Evolutionary conservation across 106 monocot species (phyloP).

Genomic region (Dendrobium catenatum): DNA sequence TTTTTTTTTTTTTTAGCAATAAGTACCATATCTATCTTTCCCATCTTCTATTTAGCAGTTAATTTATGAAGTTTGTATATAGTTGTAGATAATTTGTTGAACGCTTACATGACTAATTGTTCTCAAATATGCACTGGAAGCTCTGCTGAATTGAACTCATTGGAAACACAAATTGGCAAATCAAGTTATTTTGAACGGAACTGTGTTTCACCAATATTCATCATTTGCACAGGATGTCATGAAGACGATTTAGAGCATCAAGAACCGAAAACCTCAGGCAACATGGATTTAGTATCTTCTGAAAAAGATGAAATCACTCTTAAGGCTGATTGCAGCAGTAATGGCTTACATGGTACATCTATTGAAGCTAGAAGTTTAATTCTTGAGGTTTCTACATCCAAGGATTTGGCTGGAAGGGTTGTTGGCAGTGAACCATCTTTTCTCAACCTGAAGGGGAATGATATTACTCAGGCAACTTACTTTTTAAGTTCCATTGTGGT

Average conservation of each 20-base stretch:
- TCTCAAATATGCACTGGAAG: constrained; percentile 8
- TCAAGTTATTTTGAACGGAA: constrained; percentile 27
- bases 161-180: constrained; percentile 7
- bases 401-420: constrained; percentile 31
- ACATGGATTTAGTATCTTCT: constrained; percentile 7
- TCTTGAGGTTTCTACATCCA: constrained; percentile 47
- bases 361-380: constrained; percentile 56
- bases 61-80: background rate
- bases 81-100: background rate
- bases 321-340: constrained; percentile 8
- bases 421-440: constrained; percentile 31
- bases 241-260: constrained; percentile 14
- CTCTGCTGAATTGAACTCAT: background rate
- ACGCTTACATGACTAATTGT: background rate
- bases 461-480: constrained; percentile 33
- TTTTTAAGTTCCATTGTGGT: background rate
- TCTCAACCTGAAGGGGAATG: constrained; percentile 21
- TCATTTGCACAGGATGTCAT: constrained; percentile 24
- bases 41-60: background rate
- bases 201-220: constrained; percentile 40
- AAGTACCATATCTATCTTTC: background rate
- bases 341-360: constrained; percentile 17
- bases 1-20: background rate
- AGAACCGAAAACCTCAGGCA: constrained; percentile 6
- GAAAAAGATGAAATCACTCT: constrained; percentile 1